Conservation (phyloP, 192 early-diverging fungal genomes). For the Umbelopsis vinacea region DNA sequence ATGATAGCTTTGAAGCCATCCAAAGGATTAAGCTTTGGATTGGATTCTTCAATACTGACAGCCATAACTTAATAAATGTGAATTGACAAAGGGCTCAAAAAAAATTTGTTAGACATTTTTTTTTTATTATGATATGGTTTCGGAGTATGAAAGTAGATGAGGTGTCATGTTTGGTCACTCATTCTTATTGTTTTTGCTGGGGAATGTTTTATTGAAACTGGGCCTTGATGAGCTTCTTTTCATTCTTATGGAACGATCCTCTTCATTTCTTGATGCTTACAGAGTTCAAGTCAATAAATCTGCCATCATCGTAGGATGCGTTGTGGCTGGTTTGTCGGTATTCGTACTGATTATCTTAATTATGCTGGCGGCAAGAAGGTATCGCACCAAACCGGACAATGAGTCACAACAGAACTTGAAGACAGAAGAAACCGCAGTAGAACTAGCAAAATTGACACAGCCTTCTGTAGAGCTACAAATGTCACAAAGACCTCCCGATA, state of each 20-base stretch:
- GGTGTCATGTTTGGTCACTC: not conserved
- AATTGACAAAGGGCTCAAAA: not conserved
- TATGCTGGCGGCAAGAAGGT: not conserved
- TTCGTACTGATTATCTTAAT: not conserved
- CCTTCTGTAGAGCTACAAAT: not conserved
- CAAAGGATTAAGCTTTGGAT: constrained; percentile 52
- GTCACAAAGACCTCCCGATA: not conserved
- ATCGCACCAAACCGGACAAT: not conserved
- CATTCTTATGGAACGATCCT: constrained; percentile 15
- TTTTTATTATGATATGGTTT: not conserved
- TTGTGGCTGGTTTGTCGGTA: not conserved
- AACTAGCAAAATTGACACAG: not conserved
- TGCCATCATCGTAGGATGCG: constrained; percentile 2
- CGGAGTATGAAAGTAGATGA: not conserved
- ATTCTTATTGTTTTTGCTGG: not conserved
- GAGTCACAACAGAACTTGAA: not conserved
- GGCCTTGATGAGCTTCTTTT: constrained; percentile 5
- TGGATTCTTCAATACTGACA: constrained; percentile 45
- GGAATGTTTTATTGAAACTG: constrained; percentile 10
- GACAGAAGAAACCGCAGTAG: not conserved
- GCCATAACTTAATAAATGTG: constrained; percentile 14
- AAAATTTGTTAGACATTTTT: constrained; percentile 1
- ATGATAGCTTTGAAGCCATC: constrained; percentile 72
- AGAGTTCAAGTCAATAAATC: constrained; percentile 2
- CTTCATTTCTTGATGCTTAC: not conserved